Conservation (phyloP, 2,329 filamentous ascomycete genomes). For the Alternaria brassicae region DNA sequence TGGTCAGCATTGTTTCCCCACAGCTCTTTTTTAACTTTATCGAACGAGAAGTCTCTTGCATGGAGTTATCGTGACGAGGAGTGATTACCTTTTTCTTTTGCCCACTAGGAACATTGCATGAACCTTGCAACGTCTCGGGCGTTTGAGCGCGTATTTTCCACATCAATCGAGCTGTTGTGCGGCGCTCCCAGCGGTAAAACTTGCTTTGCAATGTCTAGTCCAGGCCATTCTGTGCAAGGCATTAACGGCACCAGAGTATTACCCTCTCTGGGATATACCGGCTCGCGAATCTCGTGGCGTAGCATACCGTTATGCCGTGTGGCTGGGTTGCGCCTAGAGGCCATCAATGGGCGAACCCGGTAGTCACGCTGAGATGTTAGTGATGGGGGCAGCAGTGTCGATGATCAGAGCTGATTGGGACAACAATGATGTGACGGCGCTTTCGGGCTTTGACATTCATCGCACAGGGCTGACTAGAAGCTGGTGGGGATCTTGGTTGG, state of each 20-base stretch:
- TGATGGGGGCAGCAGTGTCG: neutral
- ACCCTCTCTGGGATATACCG: neutral
- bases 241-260: neutral
- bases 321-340: neutral
- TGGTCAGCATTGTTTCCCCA: too few relatives aligned
- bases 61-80: neutral
- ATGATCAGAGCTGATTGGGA: neutral
- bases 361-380: neutral
- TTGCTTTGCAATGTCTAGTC: neutral
- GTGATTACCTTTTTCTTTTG: neutral
- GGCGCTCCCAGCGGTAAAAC: conserved; percentile 1
- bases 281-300: conserved; percentile 6
- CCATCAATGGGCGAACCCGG: neutral
- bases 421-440: neutral
- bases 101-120: neutral
- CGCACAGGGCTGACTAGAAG: neutral
- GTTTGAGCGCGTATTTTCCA: neutral
- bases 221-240: neutral
- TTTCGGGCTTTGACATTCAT: neutral
- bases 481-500: neutral
- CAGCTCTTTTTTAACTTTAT: too few relatives aligned
- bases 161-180: neutral
- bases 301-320: conserved; percentile 1
- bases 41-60: neutral
- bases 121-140: neutral